Conservation (phyloP, 1,284 basidiomycete genomes). For the Ustilago shanxiensis region DNA sequence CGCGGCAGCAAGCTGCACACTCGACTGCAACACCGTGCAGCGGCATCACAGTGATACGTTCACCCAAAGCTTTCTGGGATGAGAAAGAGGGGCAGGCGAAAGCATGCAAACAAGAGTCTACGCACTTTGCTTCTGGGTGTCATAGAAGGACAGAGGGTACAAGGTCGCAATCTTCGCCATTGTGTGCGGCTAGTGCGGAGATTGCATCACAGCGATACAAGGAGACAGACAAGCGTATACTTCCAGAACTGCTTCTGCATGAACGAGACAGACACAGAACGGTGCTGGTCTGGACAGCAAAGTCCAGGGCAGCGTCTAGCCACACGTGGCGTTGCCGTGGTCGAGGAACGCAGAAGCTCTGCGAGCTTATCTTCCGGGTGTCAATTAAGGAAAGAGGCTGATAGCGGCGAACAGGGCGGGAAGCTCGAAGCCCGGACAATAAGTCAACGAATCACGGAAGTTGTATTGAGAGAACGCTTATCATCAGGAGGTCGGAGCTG, state of each 20-base stretch:
- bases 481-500: background rate
- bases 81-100: background rate
- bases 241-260: background rate
- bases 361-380: constrained; percentile 35
- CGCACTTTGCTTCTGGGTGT: constrained; percentile 13
- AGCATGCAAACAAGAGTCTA: background rate
- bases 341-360: background rate
- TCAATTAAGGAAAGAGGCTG: background rate
- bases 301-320: background rate
- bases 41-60: background rate
- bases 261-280: background rate
- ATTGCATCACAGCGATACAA: constrained; percentile 2
- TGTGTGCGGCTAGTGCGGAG: constrained; percentile 30
- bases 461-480: constrained; percentile 4
- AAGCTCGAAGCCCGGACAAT: background rate
- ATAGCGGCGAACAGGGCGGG: background rate
- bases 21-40: too few species aligned
- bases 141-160: background rate
- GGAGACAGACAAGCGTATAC: background rate
- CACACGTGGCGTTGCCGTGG: background rate
- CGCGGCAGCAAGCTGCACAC: background rate
- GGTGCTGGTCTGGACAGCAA: background rate
- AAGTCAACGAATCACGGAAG: background rate
- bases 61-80: too few species aligned
- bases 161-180: background rate